Base-by-base conservation (phyloP, 2,329 filamentous ascomycete species). In the Aureobasidium sp. region DNA sequence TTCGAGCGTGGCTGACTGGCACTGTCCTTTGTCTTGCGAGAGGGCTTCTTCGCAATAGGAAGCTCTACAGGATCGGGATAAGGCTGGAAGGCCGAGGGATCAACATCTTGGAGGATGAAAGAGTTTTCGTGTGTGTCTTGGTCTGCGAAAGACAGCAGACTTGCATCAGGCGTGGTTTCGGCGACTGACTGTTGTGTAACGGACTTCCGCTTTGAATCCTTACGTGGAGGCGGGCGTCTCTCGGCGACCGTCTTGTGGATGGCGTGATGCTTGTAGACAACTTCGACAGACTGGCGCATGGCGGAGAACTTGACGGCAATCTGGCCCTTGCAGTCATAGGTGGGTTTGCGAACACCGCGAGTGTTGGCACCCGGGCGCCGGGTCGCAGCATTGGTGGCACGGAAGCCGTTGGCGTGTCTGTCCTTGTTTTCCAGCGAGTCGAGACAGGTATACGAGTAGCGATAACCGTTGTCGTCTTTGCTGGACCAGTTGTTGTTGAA, bases 361-460 rank as follows among this genome's bases (percentile, higher is more conserved):
- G 62, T 52, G 36, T 61, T 52, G 14, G 58, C 52, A 15, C 52
- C 51, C 39, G 63, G 58, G 36, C 61, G 60, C 3, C 58, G 53
- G 5, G 53, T 63, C 2, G 62, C 64, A 48, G 69, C 67, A 53
- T 70, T 70, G 53, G 67, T 63, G 9, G 68, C 68, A 20, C 70
- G 65, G 56, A 69, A 71, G 17, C 68, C 71, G 63, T 80, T 79
- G 8, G 77, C 77, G 48, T 77, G 76, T 51, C 78, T 73, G 66
- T 79, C 78, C 66, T 80, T 80, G 68, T 80, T 80, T 68, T 79
- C 75, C 68, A 79, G 71, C 66, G 76, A 78, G 70, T 80, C 78
- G 67, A 79, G 78, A 69, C 78, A 80, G 65, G 78, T 78, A 70
- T 79, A 79, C 34, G 75, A 78, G 70, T 78, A 79, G 64, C 77